phyloP scores from a whole-genome alignment of 2,329 filamentous ascomycete genomes.

The Colletotrichum incanum region DNA sequence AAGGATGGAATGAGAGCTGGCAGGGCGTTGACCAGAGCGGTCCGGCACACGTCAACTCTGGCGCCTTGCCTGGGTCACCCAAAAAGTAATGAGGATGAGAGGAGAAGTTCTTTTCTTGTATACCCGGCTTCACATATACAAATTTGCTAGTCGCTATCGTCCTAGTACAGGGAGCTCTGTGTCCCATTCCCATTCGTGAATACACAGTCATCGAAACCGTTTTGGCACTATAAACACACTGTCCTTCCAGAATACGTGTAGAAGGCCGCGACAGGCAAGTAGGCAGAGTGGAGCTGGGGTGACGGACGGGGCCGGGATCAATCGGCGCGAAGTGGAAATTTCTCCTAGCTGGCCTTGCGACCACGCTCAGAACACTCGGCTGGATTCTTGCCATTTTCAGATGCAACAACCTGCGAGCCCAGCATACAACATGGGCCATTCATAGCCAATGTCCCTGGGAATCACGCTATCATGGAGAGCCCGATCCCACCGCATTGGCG shows the following conservation, averaged over 20 bases:
- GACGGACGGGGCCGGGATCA: conserved; percentile 24
- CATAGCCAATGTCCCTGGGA: conserved; percentile 64
- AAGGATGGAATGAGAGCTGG: conserved; percentile 64
- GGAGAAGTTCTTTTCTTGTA: conserved; percentile 39
- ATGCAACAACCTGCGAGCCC: conserved; percentile 34
- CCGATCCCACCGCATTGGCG: conserved; percentile 53
- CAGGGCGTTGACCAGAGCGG: conserved; percentile 70
- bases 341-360: conserved; percentile 18
- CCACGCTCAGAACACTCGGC: not conserved
- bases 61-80: conserved; percentile 25
- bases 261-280: not conserved
- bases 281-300: conserved; percentile 4
- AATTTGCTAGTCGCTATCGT: conserved; percentile 1
- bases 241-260: not conserved
- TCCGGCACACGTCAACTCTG: conserved; percentile 55
- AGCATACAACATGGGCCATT: conserved; percentile 53
- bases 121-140: conserved; percentile 39
- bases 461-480: conserved; percentile 61
- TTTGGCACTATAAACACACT: not conserved
- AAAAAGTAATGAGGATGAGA: conserved; percentile 25
- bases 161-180: not conserved
- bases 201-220: not conserved
- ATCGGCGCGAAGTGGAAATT: conserved; percentile 43
- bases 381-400: not conserved
- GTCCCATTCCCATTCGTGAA: not conserved